Base-by-base conservation (phyloP, 202 grass and related monocot species). In the Dendrocalamus latiflorus region DNA sequence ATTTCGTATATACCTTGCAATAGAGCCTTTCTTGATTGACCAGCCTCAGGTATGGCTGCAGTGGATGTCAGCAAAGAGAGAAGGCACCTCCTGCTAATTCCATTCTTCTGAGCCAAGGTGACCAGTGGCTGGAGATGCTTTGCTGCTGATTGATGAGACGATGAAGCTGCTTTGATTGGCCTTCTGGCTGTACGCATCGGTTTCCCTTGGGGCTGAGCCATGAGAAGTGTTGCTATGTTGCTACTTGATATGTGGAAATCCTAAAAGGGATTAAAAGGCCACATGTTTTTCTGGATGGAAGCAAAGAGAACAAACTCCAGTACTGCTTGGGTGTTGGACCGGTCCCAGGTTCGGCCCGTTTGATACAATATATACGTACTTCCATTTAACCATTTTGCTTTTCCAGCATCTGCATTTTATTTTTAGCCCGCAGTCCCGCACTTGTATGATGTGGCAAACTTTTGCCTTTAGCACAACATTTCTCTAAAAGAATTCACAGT, bases 11-110 rank as follows among this genome's bases (percentile, higher is more conserved):
- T 72, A 91, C 88, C 93, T 93, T 93, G 88, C 77, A 96, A 41
- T 20, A 96, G 69, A 11, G 90, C 80, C 75, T 85, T 96, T 68
- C 91, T 88, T n/a, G 90, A 96, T 87, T 91, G 88, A 58, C 76
- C 69, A 15, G 79, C 55, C 65, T 91, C 86, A 21, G 93, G 88
- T 79, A 96, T 36, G 30, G 77, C 80, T 44, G 81, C 85, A 18
- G 79, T 74, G 10, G 90, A 84, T 58, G 83, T 37, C 68, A 96
- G 56, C 42, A 93, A 38, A 30, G 90, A 83, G 62, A 93, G 77
- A 38, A 96, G 81, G 79, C 21, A n/a, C 86, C 93, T 87, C 89
- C 93, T 96, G 78, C 63, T 80, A 63, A 91, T 83, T 74, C 86
- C 87, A 75, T 93, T 89, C 74, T 65, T 85, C 54, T 55, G 86